Percentiles rank a stretch among this genome's conserved stretches.
phyloP scores from a whole-genome alignment of 2,329 filamentous ascomycete species.

The Neurospora sp. region DNA sequence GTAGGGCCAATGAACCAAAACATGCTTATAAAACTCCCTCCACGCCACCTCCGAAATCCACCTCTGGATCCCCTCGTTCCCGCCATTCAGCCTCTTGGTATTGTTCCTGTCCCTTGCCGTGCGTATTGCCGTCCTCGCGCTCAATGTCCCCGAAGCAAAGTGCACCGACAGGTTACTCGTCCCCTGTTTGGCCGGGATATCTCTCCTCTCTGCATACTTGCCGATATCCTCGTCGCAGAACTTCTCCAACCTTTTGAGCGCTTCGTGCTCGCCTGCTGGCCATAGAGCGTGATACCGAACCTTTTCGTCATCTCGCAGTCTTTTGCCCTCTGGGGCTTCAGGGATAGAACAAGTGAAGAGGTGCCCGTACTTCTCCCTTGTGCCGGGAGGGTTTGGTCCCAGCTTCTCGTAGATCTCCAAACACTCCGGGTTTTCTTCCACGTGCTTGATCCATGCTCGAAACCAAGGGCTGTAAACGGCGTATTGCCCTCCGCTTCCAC shows the following conservation, averaged over 20 bases:
- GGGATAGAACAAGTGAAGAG: conserved; percentile 57
- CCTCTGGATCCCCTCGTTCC: conserved; percentile 52
- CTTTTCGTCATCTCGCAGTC: conserved; percentile 45
- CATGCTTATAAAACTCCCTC: conserved; percentile 83
- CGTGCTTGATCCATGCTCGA: conserved; percentile 61
- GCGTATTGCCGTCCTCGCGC: conserved; percentile 54
- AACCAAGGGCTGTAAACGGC: conserved; percentile 81
- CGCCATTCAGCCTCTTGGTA: conserved; percentile 55
- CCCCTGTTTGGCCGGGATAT: conserved; percentile 48
- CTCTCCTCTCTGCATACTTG: conserved; percentile 54
- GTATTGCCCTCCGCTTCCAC: conserved; percentile 66
- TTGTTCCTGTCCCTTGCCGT: conserved; percentile 52
- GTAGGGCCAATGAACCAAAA: conserved; percentile 78
- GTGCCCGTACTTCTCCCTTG: conserved; percentile 35
- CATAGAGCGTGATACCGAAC: conserved; percentile 48
- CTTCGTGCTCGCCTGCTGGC: conserved; percentile 70
- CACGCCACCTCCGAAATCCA: conserved; percentile 83
- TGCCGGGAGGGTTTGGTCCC: conserved; percentile 36
- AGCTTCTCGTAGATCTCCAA: conserved; percentile 54
- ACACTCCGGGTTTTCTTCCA: conserved; percentile 60
- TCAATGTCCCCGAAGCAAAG: conserved; percentile 55
- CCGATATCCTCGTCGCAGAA: conserved; percentile 58
- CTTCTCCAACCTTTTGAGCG: conserved; percentile 48
- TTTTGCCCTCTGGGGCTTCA: conserved; percentile 52
- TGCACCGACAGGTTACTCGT: conserved; percentile 68